Evolutionary conservation across 345 rosid genomes (phyloP).

Genomic region (Murraya paniculata): DNA sequence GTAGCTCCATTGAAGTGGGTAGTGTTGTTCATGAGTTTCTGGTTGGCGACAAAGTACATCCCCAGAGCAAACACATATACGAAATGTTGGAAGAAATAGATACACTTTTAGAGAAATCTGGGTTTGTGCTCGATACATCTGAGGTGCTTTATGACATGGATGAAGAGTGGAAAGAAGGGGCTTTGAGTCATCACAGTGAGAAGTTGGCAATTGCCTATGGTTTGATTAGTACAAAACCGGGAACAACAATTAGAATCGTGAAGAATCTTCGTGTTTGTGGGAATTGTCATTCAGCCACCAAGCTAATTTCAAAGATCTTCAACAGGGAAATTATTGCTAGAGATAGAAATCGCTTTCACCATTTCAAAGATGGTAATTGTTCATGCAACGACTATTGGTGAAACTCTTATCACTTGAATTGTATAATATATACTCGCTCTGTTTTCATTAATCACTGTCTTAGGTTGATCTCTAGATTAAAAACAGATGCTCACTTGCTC

Average conservation of each 20-base stretch:
- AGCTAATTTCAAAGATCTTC: conserved; percentile 69
- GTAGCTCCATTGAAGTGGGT: conserved; percentile 70
- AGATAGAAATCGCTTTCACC: conserved; percentile 79
- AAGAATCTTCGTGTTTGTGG: conserved; percentile 81
- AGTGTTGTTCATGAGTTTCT: conserved; percentile 75
- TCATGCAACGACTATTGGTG: conserved; percentile 81
- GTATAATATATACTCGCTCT: background rate
- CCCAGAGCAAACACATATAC: conserved; percentile 50
- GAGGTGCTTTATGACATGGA: conserved; percentile 75
- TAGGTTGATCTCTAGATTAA: background rate
- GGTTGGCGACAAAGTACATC: conserved; percentile 65
- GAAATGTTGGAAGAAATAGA: conserved; percentile 72
- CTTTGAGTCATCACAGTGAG: conserved; percentile 75
- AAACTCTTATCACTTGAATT: conserved; percentile 8
- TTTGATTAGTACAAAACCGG: conserved; percentile 70
- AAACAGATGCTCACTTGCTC: background rate
- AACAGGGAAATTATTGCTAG: conserved; percentile 73
- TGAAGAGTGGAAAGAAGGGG: conserved; percentile 69
- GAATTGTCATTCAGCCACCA: conserved; percentile 72
- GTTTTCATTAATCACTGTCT: background rate
- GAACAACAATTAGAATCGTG: conserved; percentile 67
- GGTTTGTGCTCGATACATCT: conserved; percentile 64
- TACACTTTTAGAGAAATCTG: conserved; percentile 40
- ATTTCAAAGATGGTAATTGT: conserved; percentile 68
- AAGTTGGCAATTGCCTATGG: conserved; percentile 81